Base-by-base conservation (phyloP, 2,329 filamentous ascomycete species). In the Leptodontidium sp. region DNA sequence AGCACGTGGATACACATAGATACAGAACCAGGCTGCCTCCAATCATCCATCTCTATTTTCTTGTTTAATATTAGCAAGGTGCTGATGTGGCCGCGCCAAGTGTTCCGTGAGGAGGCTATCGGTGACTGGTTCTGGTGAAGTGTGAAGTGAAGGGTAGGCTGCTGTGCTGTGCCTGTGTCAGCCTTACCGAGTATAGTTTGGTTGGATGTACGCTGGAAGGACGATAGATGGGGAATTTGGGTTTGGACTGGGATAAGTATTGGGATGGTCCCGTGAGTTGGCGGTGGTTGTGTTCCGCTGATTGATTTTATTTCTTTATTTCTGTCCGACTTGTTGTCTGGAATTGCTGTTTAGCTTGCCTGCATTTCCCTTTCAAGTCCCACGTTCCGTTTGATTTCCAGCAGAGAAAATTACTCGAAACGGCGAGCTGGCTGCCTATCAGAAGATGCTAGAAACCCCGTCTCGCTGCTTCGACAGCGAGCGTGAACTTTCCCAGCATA, bases 401-500 rank as follows among this genome's bases (percentile, higher is more conserved):
- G 21, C 21, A 21, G 21, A 21, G 29, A 32, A 32, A 32, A 32
- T 32, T 32, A 21, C 21, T 21, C 1, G 21, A 21, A 21, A 21
- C 21, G 21, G 21, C 21, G 21, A 21, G 21, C 21, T 21, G 21
- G 21, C 21, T 21, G 21, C 21, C 21, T 21, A 21, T 21, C 21
- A 21, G 32, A 63, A 43, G 21, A 64, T 64, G 61, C 29, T 40
- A 14, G 32, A 53, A 24, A 45, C 32, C 47, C 29, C 40, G 17
- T 52, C 29, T 8, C 38, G 47, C 15, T 64, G 43, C 45, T 53
- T 35, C 11, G 61, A n/a, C 43, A 62, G 14, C 45, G 59, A 53
- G 15, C 35, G 15, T 15, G 57, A 66, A 7, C 17, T 66, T 14
- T 66, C 57, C 40, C 47, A 55, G 49, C 45, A 66, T 32, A 57